phyloP scores from a whole-genome alignment of 257 asterid genomes.

The Capsicum baccatum region DNA sequence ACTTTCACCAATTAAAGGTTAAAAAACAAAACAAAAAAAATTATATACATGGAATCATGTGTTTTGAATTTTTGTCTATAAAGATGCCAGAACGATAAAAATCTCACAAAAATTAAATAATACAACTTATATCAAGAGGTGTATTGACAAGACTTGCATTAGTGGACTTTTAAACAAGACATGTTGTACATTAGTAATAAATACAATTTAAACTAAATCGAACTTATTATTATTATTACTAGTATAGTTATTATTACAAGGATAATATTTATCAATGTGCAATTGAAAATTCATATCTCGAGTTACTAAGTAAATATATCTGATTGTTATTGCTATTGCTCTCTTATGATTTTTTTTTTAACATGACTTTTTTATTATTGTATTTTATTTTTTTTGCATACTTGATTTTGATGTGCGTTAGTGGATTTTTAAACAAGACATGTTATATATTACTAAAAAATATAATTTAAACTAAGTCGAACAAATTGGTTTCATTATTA shows the following conservation, averaged over 20 bases:
- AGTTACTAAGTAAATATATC: not conserved
- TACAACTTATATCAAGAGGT: not conserved
- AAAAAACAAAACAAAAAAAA: too few species aligned
- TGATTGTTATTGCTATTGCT: not conserved
- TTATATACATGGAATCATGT: too few species aligned
- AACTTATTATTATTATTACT: not conserved
- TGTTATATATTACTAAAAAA: too few species aligned
- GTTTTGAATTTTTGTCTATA: too few species aligned
- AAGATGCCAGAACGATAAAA: not conserved
- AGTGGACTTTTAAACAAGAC: not conserved
- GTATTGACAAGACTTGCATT: not conserved
- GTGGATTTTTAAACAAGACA: too few species aligned
- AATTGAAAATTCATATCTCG: not conserved
- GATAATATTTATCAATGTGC: not conserved
- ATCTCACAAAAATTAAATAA: not conserved
- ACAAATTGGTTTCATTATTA: too few species aligned
- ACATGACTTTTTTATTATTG: too few species aligned
- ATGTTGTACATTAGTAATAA: not conserved
- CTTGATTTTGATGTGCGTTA: too few species aligned
- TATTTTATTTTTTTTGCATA: too few species aligned
- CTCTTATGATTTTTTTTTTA: too few species aligned
- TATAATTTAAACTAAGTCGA: too few species aligned
- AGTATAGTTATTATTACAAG: not conserved
- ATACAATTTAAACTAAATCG: not conserved
- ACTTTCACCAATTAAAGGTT: too few species aligned